phyloP scores from a whole-genome alignment of 2,329 filamentous ascomycete species.

The Karstenula rhodostoma region DNA sequence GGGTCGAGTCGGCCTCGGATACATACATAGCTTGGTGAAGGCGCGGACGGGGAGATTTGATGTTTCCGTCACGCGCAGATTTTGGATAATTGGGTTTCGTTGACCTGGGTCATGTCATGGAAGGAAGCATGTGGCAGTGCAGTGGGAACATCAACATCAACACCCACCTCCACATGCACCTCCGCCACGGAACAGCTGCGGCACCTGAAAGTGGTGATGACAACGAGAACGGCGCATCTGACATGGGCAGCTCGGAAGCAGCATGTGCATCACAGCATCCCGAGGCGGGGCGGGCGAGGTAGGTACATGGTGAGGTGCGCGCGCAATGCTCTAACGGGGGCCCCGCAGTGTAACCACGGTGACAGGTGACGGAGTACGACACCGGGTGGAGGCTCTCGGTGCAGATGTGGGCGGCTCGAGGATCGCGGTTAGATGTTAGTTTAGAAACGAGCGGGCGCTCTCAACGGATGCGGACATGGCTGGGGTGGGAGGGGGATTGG shows the following conservation, averaged over 20 bases:
- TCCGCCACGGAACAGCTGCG: not conserved
- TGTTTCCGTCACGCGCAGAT: too few relatives aligned
- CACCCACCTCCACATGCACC: not conserved
- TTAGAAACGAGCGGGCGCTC: not conserved
- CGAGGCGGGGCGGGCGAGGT: not conserved
- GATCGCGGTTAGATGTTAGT: not conserved
- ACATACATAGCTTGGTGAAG: too few relatives aligned
- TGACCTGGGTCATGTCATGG: not conserved
- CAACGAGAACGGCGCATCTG: not conserved
- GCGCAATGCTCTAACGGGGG: not conserved
- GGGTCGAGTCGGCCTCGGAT: too few relatives aligned
- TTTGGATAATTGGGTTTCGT: not conserved
- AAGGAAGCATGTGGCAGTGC: not conserved
- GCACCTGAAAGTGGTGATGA: too few relatives aligned
- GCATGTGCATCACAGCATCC: not conserved
- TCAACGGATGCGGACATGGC: not conserved
- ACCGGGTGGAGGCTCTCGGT: slow-evolving; percentile 1
- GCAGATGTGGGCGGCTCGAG: not conserved
- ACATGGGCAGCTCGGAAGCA: not conserved
- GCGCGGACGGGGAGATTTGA: too few relatives aligned
- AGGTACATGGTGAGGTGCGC: too few relatives aligned
- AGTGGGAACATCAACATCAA: not conserved
- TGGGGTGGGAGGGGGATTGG: not conserved
- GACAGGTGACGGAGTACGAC: not conserved
- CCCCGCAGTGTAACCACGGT: slow-evolving; percentile 4